Base-by-base conservation (phyloP, 2,329 filamentous ascomycete species). In the Trichophyton mentagrophytes region DNA sequence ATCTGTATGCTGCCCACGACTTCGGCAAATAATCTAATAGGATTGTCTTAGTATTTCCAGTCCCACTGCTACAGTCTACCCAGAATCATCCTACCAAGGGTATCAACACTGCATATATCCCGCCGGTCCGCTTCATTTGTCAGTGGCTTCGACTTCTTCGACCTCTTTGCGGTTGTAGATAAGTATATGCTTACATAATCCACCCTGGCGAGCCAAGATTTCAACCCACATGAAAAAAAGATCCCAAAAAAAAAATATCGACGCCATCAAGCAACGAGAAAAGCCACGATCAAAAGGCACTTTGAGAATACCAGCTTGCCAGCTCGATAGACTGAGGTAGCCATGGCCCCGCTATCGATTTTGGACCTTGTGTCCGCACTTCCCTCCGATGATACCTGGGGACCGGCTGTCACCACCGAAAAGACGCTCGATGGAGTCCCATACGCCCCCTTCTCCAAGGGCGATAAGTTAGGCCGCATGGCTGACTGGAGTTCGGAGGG, bases 401-500 rank as follows among this genome's bases (percentile, higher is more conserved):
- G 93, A 63, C 92, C 92, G 60, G 76, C 88, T 64, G 84, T 87
- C 67, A 87, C 90, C 63, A 84, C 79, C 69, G 89, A 96, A 74
- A 95, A 89, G 65, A 96, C 89, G 64, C 83, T 97, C 70, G 86
- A 95, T 73, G 93, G 93, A 73, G 90, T 97, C 57, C 93, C 93
- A 44, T 99, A 96, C 76, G 93, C 93, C 69, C 93, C 93, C 64
- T 99, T 93, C 81, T 96, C 91, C 67, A 99, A 99, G 78, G 90
- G 90, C 73, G 93, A 99, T 80, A 97, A 96, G 82, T 82, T 99
- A 63, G 93, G 93, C 71, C 91, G 93, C 74, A 97, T 99, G 91
- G 93, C 93, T 64, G 93, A 99, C 80, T 99, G 93, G 93, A 95
- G 91, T 17, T 72, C 85, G 56, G 93, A 96, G 72, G 85, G 88